A percentile compares a stretch with the other conserved stretches of the same genome.
These are phyloP conservation scores for Rhododendron griersonianum DNA, from an alignment of 148 eudicot genomes.

Conservation along the genomic window DNA sequence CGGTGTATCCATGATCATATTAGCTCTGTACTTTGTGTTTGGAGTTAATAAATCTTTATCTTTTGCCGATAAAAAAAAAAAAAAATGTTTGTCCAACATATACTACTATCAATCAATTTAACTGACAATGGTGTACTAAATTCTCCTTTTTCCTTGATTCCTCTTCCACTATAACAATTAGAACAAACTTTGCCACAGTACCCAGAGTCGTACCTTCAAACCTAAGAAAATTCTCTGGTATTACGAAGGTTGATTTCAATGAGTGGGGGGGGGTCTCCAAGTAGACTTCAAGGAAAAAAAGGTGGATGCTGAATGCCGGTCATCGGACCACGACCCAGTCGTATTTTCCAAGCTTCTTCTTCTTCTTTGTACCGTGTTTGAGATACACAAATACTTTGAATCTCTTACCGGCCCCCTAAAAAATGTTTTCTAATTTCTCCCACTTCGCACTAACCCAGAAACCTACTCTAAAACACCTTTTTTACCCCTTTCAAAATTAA, in stretches of 20 bases:
- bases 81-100: no score
- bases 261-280: slow-evolving; percentile 24
- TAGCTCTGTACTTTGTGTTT: no score
- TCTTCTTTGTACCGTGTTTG: slow-evolving; percentile 15
- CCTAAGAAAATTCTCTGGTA: slow-evolving; percentile 13
- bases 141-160: background rate
- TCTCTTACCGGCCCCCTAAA: background rate
- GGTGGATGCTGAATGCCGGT: background rate
- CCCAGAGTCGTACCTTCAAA: slow-evolving; percentile 4
- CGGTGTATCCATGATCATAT: no score
- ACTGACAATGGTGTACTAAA: background rate
- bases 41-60: no score
- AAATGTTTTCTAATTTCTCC: background rate
- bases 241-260: slow-evolving; percentile 15
- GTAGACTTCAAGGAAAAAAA: slow-evolving; percentile 25
- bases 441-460: slow-evolving; percentile 11
- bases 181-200: background rate
- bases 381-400: slow-evolving; percentile 36
- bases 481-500: slow-evolving; percentile 6
- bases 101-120: background rate
- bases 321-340: slow-evolving; percentile 48
- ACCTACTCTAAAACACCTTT: background rate
- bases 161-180: background rate
- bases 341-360: slow-evolving; percentile 9
- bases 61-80: no score